These are phyloP conservation scores for Litchi chinensis DNA, from an alignment of 345 rosid species.

Conservation along the genomic window DNA sequence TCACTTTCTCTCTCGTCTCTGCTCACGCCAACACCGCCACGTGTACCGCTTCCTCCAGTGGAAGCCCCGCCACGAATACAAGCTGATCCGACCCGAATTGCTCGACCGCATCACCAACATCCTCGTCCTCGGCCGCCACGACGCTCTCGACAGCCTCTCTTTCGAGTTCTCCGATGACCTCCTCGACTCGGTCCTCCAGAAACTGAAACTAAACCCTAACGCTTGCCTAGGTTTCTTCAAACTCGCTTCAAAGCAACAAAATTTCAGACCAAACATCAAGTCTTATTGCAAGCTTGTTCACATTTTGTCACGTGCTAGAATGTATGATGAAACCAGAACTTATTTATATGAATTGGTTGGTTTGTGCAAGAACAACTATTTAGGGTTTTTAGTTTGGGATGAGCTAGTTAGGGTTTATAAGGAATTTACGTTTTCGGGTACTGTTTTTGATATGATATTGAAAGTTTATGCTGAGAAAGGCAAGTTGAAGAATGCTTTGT, in stretches of 20 bases:
- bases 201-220: conserved; percentile 56
- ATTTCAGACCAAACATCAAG: conserved; percentile 57
- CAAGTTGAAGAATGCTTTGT: conserved; percentile 63
- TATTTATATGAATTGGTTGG: conserved; percentile 52
- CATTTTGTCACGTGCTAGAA: conserved; percentile 72
- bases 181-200: conserved; percentile 62
- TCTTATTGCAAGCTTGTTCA: conserved; percentile 78
- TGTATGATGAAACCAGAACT: conserved; percentile 61
- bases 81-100: conserved; percentile 54
- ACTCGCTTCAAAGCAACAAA: conserved; percentile 61
- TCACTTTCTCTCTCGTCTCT: conserved; percentile 30
- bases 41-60: conserved; percentile 41
- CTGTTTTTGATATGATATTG: conserved; percentile 81
- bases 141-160: conserved; percentile 55
- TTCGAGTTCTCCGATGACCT: conserved; percentile 69
- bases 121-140: conserved; percentile 60
- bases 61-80: conserved; percentile 63
- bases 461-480: conserved; percentile 68
- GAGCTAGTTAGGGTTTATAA: conserved; percentile 58
- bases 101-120: conserved; percentile 71
- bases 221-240: conserved; percentile 68
- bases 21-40: conserved; percentile 35
- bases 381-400: conserved; percentile 50
- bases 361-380: conserved; percentile 48
- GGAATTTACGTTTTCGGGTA: conserved; percentile 60